phyloP scores from a whole-genome alignment of 2,329 filamentous ascomycete species.

The Penicillium sp. region DNA sequence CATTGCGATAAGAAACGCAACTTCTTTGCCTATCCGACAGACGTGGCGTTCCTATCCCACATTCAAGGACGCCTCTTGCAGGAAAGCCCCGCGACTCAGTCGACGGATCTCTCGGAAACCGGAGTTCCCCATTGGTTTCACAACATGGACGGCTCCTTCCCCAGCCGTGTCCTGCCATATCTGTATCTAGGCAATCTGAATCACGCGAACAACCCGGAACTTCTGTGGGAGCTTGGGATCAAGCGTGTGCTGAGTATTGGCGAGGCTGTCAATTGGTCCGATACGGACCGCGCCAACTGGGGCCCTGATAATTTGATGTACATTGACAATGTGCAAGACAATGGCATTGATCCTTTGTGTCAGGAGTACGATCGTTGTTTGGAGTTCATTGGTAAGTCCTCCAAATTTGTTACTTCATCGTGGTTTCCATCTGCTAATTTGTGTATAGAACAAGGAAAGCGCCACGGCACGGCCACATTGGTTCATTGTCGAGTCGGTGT shows the following conservation, averaged over 20 bases:
- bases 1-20: constrained; percentile 81
- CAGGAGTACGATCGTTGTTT: constrained; percentile 82
- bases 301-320: constrained; percentile 73
- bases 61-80: constrained; percentile 74
- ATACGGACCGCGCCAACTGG: constrained; percentile 69
- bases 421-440: neutral
- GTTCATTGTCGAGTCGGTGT: constrained; percentile 97
- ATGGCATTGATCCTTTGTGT: constrained; percentile 89
- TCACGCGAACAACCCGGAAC: constrained; percentile 89
- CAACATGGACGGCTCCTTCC: constrained; percentile 83
- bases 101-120: constrained; percentile 24
- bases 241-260: constrained; percentile 87
- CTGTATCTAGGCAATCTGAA: constrained; percentile 94
- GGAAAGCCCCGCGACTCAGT: constrained; percentile 35
- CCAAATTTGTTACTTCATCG: neutral
- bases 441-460: constrained; percentile 69
- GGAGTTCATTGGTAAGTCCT: constrained; percentile 79
- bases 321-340: constrained; percentile 87
- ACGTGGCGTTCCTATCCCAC: constrained; percentile 75
- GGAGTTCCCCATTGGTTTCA: constrained; percentile 73
- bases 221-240: constrained; percentile 78
- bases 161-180: constrained; percentile 83
- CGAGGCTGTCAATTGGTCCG: constrained; percentile 78
- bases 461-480: constrained; percentile 76
- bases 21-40: constrained; percentile 92